Conservation (phyloP, 305 asterid species). For the Caryopteris hybrid region DNA sequence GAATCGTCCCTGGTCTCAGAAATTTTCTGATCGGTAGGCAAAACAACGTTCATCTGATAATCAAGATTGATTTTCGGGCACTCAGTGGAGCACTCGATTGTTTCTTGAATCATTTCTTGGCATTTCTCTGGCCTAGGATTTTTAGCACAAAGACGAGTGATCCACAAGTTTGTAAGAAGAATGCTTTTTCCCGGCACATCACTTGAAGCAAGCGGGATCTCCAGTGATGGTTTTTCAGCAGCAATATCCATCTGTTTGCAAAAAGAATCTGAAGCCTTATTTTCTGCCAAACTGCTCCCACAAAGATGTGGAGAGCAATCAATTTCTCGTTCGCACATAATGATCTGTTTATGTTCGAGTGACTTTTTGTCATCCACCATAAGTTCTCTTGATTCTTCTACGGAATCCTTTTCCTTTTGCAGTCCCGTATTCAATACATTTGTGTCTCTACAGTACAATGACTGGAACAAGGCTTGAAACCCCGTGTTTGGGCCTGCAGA, state of each 20-base stretch:
- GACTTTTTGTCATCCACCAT: slow-evolving; percentile 24
- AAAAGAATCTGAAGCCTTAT: not conserved
- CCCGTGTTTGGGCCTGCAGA: slow-evolving; percentile 30
- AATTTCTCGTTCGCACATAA: slow-evolving; percentile 13
- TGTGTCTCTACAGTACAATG: slow-evolving; percentile 31
- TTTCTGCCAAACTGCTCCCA: too few relatives aligned
- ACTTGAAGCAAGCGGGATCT: not conserved
- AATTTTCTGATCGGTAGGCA: slow-evolving; percentile 14
- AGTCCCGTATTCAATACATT: slow-evolving; percentile 19
- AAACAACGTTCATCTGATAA: slow-evolving; percentile 6
- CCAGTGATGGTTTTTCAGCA: not conserved
- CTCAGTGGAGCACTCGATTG: not conserved
- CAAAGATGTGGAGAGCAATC: too few relatives aligned
- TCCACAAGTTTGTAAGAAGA: slow-evolving; percentile 45
- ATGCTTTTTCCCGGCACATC: slow-evolving; percentile 5
- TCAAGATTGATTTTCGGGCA: slow-evolving; percentile 14
- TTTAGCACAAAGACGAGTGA: slow-evolving; percentile 48
- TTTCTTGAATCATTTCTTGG: slow-evolving; percentile 12
- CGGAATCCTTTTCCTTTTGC: slow-evolving; percentile 15
- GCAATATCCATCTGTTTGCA: not conserved
- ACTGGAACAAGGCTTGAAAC: slow-evolving; percentile 49
- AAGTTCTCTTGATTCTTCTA: slow-evolving; percentile 20
- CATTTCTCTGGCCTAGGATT: slow-evolving; percentile 19
- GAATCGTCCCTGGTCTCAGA: slow-evolving; percentile 7
- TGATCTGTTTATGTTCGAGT: slow-evolving; percentile 15